Evolutionary conservation across 805 yeast species (phyloP).

Genomic region (Myxozyma melibiosi): DNA sequence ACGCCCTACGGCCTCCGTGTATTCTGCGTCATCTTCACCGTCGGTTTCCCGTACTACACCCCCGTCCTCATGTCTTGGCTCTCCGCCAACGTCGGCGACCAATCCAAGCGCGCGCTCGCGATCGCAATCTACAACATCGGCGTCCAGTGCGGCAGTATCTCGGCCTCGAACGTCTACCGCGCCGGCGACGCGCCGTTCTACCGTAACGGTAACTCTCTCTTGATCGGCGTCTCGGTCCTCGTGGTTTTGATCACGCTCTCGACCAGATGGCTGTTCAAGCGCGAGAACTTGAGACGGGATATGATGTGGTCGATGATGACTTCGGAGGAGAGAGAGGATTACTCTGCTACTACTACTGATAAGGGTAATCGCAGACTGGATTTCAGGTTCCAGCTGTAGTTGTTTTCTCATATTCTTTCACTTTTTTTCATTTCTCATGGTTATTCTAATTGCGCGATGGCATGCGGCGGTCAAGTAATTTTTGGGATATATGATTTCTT

Average conservation of each 20-base stretch:
- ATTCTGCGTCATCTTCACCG: conserved; percentile 27
- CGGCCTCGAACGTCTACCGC: conserved; percentile 60
- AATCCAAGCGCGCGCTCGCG: conserved; percentile 62
- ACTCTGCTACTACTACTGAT: conserved; percentile 52
- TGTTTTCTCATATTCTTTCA: not conserved
- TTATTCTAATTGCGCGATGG: not conserved
- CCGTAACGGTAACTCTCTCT: conserved; percentile 56
- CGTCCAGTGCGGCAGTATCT: conserved; percentile 61
- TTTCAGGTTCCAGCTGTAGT: conserved; percentile 41
- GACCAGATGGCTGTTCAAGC: conserved; percentile 39
- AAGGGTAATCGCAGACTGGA: conserved; percentile 63
- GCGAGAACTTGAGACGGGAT: conserved; percentile 43
- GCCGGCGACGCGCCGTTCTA: conserved; percentile 60
- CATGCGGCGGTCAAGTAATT: not conserved
- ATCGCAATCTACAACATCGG: conserved; percentile 67
- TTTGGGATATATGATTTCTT: no score
- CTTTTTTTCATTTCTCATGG: not conserved
- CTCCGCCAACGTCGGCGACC: conserved; percentile 62
- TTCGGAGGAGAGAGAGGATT: conserved; percentile 53
- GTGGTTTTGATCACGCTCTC: conserved; percentile 22
- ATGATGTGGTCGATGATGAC: conserved; percentile 54
- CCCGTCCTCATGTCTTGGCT: conserved; percentile 61
- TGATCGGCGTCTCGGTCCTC: conserved; percentile 23
- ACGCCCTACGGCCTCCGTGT: conserved; percentile 24
- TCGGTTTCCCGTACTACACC: conserved; percentile 33